phyloP scores from a whole-genome alignment of 129 eudicot species.

The Flaveria ramosissima region DNA sequence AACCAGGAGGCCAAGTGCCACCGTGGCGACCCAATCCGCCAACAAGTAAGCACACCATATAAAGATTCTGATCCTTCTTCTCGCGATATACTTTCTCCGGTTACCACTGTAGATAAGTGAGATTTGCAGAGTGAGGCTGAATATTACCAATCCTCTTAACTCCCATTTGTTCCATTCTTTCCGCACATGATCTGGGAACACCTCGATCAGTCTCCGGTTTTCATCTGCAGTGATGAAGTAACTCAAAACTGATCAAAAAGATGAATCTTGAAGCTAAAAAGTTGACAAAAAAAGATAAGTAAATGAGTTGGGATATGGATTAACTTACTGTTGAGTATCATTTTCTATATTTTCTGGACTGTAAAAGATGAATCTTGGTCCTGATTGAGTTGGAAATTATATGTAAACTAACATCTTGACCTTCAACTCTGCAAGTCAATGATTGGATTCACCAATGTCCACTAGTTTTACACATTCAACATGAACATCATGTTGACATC shows the following conservation, averaged over 20 bases:
- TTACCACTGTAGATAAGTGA: constrained; percentile 38
- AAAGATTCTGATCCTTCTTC: constrained; percentile 35
- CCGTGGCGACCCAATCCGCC: constrained; percentile 52
- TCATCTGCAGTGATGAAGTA: neutral
- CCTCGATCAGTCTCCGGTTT: constrained; percentile 38
- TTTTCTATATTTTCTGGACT: constrained; percentile 11
- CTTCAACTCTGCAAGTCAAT: neutral
- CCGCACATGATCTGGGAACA: constrained; percentile 35
- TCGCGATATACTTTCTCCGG: constrained; percentile 40
- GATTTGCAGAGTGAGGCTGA: constrained; percentile 45
- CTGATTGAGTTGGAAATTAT: neutral
- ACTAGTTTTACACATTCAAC: too few species aligned
- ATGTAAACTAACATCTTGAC: neutral
- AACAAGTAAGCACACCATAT: constrained; percentile 55
- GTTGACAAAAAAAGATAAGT: neutral
- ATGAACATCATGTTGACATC: too few species aligned
- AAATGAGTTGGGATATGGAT: neutral
- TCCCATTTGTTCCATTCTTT: constrained; percentile 50
- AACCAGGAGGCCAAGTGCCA: constrained; percentile 49
- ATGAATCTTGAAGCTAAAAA: neutral
- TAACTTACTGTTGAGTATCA: constrained; percentile 22
- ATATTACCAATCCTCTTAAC: constrained; percentile 37
- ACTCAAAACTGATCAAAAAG: constrained; percentile 13
- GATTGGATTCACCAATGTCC: neutral
- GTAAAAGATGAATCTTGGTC: constrained; percentile 6